Evolutionary conservation across 345 rosid genomes (phyloP), one percentile per base, ranked within the genome.

Genomic region (Gossypium mustelinum): DNA sequence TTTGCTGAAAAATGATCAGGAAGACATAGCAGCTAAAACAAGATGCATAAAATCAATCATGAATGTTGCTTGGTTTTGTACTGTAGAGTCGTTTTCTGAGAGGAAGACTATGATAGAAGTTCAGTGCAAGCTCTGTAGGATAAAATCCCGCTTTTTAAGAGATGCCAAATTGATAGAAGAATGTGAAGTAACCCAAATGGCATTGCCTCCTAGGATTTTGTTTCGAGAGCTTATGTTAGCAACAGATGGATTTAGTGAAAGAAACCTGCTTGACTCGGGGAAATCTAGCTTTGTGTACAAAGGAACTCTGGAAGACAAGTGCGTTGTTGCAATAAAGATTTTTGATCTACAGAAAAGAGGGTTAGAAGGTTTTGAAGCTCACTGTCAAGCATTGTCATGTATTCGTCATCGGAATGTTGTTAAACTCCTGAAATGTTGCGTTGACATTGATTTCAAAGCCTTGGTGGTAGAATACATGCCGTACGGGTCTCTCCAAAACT

Each of bases 331-430:
- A 4, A 34, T 4, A 34, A 34, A 34, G 41, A 34, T 0, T 34
- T 34, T 34, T 34, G 5, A 34, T 4, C 7, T 34, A 34, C 41
- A 34, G 41, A 34, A 34, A 34, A 4, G 41, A 34, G 41, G 41
- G 41, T 34, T 34, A 34, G 0, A 34, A 34, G 1, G 41, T 4
- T 34, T 34, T 54, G 63, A 43, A 8, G 27, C 7, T 17, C 51
- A 74, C 20, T 67, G 55, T 60, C 70, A 68, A 66, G 74, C 68
- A 6, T 9, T 73, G 9, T 22, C 73, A 11, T 47, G 6, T 39
- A 24, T 78, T 50, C 70, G 65, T 3, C 81, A 79, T 68, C 63
- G 78, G 10, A 74, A 74, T 68, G 50, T 73, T 8, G 63, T 79
- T 56, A 74, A 43, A 62, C 25, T 79, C 74, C 24, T 68, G 17